These are phyloP conservation scores for Citrus australasica DNA, from an alignment of 345 rosid species.

Conservation along the genomic window DNA sequence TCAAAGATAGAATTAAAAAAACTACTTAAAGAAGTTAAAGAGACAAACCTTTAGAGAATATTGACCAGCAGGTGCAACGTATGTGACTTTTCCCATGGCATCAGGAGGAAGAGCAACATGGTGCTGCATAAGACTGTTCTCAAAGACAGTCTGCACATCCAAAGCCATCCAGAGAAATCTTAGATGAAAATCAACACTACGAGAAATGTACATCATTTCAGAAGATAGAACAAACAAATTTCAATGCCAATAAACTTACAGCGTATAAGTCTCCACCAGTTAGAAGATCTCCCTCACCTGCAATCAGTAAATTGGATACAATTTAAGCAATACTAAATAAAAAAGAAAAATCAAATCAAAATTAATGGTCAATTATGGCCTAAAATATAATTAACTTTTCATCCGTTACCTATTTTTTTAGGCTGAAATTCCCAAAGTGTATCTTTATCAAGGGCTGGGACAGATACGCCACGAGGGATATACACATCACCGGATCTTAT, in stretches of 20 bases:
- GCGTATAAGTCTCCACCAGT: slow-evolving; percentile 99
- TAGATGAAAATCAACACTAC: slow-evolving; percentile 1
- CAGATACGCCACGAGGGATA: slow-evolving; percentile 99
- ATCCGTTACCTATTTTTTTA: slow-evolving; percentile 63
- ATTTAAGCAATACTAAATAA: slow-evolving; percentile 14
- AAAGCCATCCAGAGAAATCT: slow-evolving; percentile 15
- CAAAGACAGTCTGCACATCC: slow-evolving; percentile 76
- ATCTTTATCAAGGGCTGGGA: slow-evolving; percentile 97
- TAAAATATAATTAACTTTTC: not conserved
- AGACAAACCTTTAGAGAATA: slow-evolving; percentile 80
- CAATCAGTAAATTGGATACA: slow-evolving; percentile 15
- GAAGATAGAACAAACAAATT: slow-evolving; percentile 5
- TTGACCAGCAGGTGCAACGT: slow-evolving; percentile 97
- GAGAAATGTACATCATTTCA: not conserved
- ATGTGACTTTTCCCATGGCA: slow-evolving; percentile 93
- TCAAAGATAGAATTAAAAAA: not conserved
- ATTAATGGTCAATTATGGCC: not conserved
- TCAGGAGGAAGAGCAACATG: slow-evolving; percentile 93
- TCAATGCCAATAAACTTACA: slow-evolving; percentile 50
- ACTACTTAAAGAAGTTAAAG: slow-evolving; percentile 6
- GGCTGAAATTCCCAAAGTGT: slow-evolving; percentile 93
- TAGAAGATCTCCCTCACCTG: slow-evolving; percentile 94
- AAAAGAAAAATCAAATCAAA: not conserved
- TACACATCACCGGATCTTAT: slow-evolving; percentile 92
- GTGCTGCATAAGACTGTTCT: slow-evolving; percentile 92